Conservation (phyloP, 2,329 filamentous ascomycete species). For the Aspergillus thermomutatus region DNA sequence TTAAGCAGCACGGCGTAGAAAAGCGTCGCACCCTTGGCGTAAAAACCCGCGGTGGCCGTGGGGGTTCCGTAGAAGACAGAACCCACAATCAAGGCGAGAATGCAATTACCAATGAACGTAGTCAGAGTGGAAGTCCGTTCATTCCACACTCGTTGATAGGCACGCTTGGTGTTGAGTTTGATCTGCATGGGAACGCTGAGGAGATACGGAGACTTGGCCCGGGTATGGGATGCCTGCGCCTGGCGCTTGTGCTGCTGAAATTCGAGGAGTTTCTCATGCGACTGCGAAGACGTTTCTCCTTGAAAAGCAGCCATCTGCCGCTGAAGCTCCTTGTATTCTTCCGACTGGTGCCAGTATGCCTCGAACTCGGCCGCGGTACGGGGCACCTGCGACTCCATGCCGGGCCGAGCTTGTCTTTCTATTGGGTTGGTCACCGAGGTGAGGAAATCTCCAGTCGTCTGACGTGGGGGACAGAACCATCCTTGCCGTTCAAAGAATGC, state of each 20-base stretch:
- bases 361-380: constrained; percentile 67
- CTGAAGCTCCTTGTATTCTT: constrained; percentile 41
- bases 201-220: constrained; percentile 73
- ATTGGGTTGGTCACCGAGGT: constrained; percentile 63
- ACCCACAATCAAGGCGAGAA: constrained; percentile 72
- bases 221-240: constrained; percentile 42
- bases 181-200: constrained; percentile 70
- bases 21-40: constrained; percentile 69
- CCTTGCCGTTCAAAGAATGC: constrained; percentile 65
- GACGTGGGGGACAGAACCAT: constrained; percentile 62
- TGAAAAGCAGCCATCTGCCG: constrained; percentile 41
- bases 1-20: constrained; percentile 88
- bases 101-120: constrained; percentile 61
- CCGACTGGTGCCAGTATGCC: constrained; percentile 51
- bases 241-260: constrained; percentile 35
- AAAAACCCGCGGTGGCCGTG: constrained; percentile 65
- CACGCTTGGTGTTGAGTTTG: constrained; percentile 72
- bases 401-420: constrained; percentile 53
- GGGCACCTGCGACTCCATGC: constrained; percentile 61
- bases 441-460: constrained; percentile 66
- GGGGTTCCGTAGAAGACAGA: constrained; percentile 76
- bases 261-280: constrained; percentile 25
- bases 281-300: constrained; percentile 21
- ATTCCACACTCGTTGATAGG: constrained; percentile 69
- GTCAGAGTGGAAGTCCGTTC: constrained; percentile 71